A percentile compares a stretch with the other conserved stretches of the same genome.
These are phyloP conservation scores for Meyerozyma guilliermondii DNA, from an alignment of 1,139 yeast species.

Conservation along the genomic window DNA sequence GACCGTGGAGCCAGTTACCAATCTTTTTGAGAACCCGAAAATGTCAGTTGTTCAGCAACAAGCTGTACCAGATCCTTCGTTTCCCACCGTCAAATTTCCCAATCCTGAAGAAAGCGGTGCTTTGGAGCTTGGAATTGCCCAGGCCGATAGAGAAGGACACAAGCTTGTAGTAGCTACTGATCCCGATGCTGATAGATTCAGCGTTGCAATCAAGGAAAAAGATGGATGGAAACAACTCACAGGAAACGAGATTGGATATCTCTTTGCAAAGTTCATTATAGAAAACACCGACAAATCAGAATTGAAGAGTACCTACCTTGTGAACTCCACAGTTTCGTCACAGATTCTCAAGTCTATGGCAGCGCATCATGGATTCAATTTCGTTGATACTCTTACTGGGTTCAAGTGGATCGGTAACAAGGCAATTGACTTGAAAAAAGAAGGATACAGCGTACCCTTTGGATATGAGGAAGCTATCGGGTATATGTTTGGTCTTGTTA, in stretches of 20 bases:
- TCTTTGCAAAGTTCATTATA: conserved; percentile 67
- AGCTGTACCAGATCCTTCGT: conserved; percentile 71
- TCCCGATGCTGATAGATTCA: conserved; percentile 95
- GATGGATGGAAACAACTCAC: conserved; percentile 72
- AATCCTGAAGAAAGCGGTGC: conserved; percentile 97
- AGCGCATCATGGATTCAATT: conserved; percentile 51
- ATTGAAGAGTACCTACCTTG: conserved; percentile 46
- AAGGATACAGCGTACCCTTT: conserved; percentile 74
- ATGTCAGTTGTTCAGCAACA: conserved; percentile 51
- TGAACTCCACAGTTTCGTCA: conserved; percentile 90
- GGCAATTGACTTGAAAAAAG: conserved; percentile 63
- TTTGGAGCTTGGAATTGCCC: conserved; percentile 58
- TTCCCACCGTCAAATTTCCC: conserved; percentile 83
- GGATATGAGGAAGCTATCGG: conserved; percentile 97
- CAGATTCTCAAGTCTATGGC: conserved; percentile 78
- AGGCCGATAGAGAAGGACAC: conserved; percentile 44
- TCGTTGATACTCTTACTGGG: conserved; percentile 84
- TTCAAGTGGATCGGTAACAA: conserved; percentile 97
- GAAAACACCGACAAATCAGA: conserved; percentile 23
- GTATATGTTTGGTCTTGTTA: conserved; percentile 80
- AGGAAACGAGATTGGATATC: conserved; percentile 85
- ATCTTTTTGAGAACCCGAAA: conserved; percentile 24
- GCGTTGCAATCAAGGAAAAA: conserved; percentile 56
- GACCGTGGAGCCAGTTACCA: conserved; percentile 33
- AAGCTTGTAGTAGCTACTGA: conserved; percentile 79